These are phyloP conservation scores for Ceratobasidium theobromae DNA, from an alignment of 1,284 basidiomycete species.

Conservation along the genomic window DNA sequence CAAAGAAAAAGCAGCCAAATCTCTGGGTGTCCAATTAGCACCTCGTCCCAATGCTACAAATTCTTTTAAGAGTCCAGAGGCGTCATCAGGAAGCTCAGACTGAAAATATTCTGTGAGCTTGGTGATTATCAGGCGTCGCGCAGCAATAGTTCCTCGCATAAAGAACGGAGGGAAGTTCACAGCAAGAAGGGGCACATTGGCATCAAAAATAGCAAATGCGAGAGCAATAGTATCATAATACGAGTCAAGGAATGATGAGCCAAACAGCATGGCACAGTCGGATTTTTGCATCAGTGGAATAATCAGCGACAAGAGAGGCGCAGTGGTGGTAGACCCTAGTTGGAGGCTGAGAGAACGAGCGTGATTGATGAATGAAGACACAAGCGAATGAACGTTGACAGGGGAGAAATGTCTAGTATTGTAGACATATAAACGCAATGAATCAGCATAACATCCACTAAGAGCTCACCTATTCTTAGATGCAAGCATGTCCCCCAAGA, in stretches of 20 bases:
- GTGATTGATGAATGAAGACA: neutral
- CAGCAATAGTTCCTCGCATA: constrained; percentile 32
- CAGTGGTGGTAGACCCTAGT: neutral
- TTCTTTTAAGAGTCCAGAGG: constrained; percentile 30
- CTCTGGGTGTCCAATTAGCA: constrained; percentile 35
- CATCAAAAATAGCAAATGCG: constrained; percentile 40
- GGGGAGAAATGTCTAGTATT: constrained; percentile 2
- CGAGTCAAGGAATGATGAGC: constrained; percentile 35
- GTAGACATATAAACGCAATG: neutral
- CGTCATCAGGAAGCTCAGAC: constrained; percentile 34
- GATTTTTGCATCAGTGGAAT: constrained; percentile 16
- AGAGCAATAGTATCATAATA: constrained; percentile 7
- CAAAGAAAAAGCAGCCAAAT: constrained; percentile 36
- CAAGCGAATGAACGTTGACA: neutral
- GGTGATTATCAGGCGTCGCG: constrained; percentile 34
- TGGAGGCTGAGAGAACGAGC: neutral
- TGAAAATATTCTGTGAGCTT: constrained; percentile 38
- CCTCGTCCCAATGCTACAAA: constrained; percentile 35
- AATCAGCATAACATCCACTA: neutral
- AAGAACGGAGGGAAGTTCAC: constrained; percentile 36
- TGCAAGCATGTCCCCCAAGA: constrained; percentile 3
- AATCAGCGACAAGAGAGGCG: neutral
- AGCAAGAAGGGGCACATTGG: constrained; percentile 40
- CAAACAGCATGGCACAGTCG: constrained; percentile 34
- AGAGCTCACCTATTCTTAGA: neutral